Base-by-base conservation (phyloP, 495 filamentous ascomycete genomes). In the Podospora pseudopauciseta region DNA sequence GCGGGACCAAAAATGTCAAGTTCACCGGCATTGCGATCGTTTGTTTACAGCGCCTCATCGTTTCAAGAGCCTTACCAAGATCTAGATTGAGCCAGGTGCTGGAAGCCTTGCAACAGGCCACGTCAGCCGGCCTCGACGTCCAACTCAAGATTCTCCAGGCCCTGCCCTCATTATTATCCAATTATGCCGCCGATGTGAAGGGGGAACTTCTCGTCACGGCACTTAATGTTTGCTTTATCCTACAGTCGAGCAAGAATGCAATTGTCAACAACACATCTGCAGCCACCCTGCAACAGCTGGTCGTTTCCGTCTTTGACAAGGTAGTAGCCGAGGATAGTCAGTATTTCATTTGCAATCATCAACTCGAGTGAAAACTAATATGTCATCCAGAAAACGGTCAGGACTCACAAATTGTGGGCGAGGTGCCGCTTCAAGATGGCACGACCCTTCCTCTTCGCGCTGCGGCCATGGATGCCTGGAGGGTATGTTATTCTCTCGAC, bases 141-240 rank as follows among this genome's bases (percentile, higher is more conserved):
- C 95, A 99, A 73, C 86, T 99, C 63, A 99, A 97, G 79, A 96
- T 98, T 32, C 82, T 99, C 19, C 95, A 99, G 76, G 91, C 93
- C 0, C 81, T 99, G 34, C 95, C 96, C n/a, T 90, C 93, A 1
- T 75, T 99, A 53, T 80, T 97, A 7, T 93, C 97, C 70, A 95
- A 95, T 76, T 98, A 97, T 80, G 88, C 92, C 0, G 85, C 86
- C 66, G 90, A 94, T 57, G 78, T 99, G 30, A 88, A 88, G 63
- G 92, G 91, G 3, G 90, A 94, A 63, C 84, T 97, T 18, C 84
- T 98, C 53, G 90, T 89, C 39, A 91, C 86, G 28, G 88, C 91
- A 3, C 82, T 99, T 70, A 91, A 96, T 74, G 91, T 97, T 77
- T 98, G 95, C 78, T 93, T 93, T 49, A 90, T 90, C 60, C 77